phyloP scores from a whole-genome alignment of 495 filamentous ascomycete genomes.

The Alectoria sarmentosa region DNA sequence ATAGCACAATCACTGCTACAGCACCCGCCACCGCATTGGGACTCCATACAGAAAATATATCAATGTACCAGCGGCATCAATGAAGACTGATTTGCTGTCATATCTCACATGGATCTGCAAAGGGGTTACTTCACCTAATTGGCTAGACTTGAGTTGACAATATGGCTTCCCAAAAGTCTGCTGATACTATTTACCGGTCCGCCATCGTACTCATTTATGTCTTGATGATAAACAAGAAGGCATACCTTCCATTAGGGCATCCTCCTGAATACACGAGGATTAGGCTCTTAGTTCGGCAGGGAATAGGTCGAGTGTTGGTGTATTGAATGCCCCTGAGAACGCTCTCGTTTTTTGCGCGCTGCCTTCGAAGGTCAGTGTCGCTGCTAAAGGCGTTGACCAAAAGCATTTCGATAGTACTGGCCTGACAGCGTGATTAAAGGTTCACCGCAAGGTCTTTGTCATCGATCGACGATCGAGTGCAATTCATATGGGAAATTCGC shows the following conservation, averaged over 20 bases:
- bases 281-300: neutral
- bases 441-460: neutral
- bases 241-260: neutral
- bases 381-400: neutral
- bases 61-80: neutral
- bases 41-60: neutral
- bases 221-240: too few relatives aligned
- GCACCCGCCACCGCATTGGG: neutral
- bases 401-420: neutral
- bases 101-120: too few relatives aligned
- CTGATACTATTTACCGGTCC: too few relatives aligned
- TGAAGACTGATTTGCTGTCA: too few relatives aligned
- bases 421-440: neutral
- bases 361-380: neutral
- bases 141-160: too few relatives aligned
- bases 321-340: neutral
- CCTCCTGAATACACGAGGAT: neutral
- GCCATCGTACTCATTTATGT: too few relatives aligned
- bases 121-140: too few relatives aligned
- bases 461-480: neutral
- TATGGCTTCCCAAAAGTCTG: too few relatives aligned
- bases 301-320: neutral
- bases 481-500: constrained; percentile 19
- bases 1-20: neutral
- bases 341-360: neutral